Evolutionary conservation across 257 asterid species (phyloP).

Genomic region (Eustoma russellianum): DNA sequence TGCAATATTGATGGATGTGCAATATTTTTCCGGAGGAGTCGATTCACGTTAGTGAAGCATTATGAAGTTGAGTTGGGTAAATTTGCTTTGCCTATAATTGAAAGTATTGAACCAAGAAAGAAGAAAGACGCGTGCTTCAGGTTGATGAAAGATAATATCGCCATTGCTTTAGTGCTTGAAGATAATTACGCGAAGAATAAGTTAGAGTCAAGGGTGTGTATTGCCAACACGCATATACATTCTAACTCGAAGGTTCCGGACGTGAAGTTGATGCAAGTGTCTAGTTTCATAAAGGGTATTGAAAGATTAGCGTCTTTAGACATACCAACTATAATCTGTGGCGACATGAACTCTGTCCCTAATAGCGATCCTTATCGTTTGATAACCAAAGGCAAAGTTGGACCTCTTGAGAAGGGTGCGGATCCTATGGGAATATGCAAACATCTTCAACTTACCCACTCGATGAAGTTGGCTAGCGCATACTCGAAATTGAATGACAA

Average conservation of each 20-base stretch:
- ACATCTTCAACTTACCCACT: background rate
- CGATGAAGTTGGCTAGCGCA: conserved; percentile 1
- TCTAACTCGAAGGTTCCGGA: background rate
- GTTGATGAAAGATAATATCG: conserved; percentile 1
- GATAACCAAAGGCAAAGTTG: background rate
- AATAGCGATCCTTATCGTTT: conserved; percentile 4
- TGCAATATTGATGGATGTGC: conserved; percentile 3
- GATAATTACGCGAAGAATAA: background rate
- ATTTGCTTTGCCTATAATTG: background rate
- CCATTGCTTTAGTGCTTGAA: background rate
- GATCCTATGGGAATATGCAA: conserved; percentile 2
- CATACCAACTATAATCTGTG: background rate
- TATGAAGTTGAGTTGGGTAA: background rate
- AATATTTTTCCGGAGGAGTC: background rate
- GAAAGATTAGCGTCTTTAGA: background rate
- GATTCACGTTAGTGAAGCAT: background rate
- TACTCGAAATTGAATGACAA: background rate
- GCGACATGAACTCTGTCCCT: conserved; percentile 4
- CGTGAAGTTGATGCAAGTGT: background rate
- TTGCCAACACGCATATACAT: conserved; percentile 2
- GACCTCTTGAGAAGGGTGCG: background rate
- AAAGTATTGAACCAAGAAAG: background rate
- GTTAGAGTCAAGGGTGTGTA: background rate
- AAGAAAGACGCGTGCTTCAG: background rate
- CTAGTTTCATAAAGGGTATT: background rate